phyloP scores from a whole-genome alignment of 2,329 filamentous ascomycete species.

The Elsinoe ampelina region DNA sequence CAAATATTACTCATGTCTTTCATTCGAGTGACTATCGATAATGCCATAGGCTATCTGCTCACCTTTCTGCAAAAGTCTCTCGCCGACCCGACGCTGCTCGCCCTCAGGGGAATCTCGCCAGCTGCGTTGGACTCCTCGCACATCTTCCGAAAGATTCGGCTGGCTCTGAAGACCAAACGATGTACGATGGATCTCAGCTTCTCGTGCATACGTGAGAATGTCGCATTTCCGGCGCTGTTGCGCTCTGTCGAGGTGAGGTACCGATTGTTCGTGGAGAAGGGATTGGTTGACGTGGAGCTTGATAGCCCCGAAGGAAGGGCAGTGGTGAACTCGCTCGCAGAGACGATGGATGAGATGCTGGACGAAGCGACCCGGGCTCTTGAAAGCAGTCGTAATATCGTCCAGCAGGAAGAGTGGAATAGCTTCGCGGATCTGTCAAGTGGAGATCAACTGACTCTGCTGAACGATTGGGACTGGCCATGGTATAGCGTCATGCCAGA shows the following conservation, averaged over 20 bases:
- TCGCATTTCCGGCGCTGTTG: neutral
- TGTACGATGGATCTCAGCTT: neutral
- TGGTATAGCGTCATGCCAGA: neutral
- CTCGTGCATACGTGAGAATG: neutral
- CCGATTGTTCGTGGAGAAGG: conserved; percentile 1
- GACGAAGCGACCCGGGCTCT: neutral
- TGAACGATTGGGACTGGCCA: conserved; percentile 10
- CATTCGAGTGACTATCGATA: neutral
- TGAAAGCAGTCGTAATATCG: neutral
- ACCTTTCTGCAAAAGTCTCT: conserved; percentile 1
- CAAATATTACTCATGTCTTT: neutral
- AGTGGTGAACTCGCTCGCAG: neutral
- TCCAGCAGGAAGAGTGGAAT: neutral
- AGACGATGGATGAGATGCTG: conserved; percentile 1
- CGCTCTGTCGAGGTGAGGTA: neutral
- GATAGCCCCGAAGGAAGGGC: neutral
- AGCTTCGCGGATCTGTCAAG: neutral
- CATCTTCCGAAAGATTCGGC: conserved; percentile 8
- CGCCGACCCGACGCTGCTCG: neutral
- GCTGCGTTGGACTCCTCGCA: conserved; percentile 6
- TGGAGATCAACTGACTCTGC: neutral
- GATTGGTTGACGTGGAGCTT: neutral
- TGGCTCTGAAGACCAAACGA: neutral
- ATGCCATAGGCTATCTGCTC: neutral
- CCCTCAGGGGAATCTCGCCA: neutral